Evolutionary conservation across 1,139 yeast species (phyloP), one percentile per base, ranked within the genome.

Genomic region (Debaryomyces udenii): DNA sequence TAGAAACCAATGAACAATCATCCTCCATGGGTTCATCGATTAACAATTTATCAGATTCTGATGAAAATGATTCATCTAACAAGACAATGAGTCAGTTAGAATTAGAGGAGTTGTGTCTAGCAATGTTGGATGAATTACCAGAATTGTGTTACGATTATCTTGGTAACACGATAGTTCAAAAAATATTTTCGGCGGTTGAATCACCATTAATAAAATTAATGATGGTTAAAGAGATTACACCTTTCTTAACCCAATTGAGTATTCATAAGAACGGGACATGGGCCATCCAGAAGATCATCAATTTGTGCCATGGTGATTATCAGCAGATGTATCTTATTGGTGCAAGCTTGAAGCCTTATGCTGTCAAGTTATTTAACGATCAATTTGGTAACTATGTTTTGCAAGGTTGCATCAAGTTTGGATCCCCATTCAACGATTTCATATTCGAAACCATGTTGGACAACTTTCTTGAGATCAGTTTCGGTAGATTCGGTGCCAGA

Each of bases 221-320:
- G 64, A 86, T 94, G 90, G 77, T 93, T 39, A 81, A 85, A 55
- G 81, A 79, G 51, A 80, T 94, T 39, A 74, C 86, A 3, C 96
- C 94, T 15, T 87, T 76, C 56, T 72, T 94, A 49, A 87, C 97
- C 1, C 95, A 90, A 55, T 84, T 93, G 70, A 94, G 98, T 54
- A 85, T 89, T 43, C 99, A 93, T 67, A 93, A 93, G 59, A 93
- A 94, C 62, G 99, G 99, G 47, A 93, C 99, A 3, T 93, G 99
- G 99, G 98, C 98, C 2, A 95, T 96, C 23, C 99, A 94, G 62
- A 94, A 93, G 63, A 85, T 93, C 59, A 90, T 94, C 53, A 86
- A 83, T 50, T 83, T 87, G 44, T 62, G 73, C 44, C 83, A 87
- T 6, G 70, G 72, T 38, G 78, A 78, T 27, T 61, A 55, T 36